Evolutionary conservation across 192 early-diverging fungal species (phyloP).

Genomic region (Cetraspora pellucida): DNA sequence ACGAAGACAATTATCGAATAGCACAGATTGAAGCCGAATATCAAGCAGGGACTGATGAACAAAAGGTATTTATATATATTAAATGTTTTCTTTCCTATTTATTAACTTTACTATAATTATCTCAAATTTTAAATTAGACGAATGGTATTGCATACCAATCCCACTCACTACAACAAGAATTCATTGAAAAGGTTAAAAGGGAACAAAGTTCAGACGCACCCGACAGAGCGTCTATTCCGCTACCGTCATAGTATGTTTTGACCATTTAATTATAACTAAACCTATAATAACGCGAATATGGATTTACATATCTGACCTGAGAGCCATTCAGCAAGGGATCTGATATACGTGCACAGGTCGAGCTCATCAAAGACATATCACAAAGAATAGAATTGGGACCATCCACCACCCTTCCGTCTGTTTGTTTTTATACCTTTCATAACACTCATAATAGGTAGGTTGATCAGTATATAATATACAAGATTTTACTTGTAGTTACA

Average conservation of each 20-base stretch:
- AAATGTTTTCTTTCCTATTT: background rate
- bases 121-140: background rate
- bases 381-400: slow-evolving; percentile 71
- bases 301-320: slow-evolving; percentile 44
- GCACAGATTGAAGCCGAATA: background rate
- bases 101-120: background rate
- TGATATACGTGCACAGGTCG: slow-evolving; percentile 81
- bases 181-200: background rate
- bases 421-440: slow-evolving; percentile 96
- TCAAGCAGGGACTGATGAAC: background rate
- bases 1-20: slow-evolving; percentile 51
- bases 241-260: slow-evolving; percentile 67
- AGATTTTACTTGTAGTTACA: background rate
- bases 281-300: slow-evolving; percentile 39
- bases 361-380: slow-evolving; percentile 72
- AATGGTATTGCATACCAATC: background rate
- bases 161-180: slow-evolving; percentile 18
- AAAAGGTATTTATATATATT: background rate
- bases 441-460: slow-evolving; percentile 77
- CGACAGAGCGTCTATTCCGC: slow-evolving; percentile 62
- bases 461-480: background rate
- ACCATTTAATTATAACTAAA: background rate
- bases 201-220: slow-evolving; percentile 50
- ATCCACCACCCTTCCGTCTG: slow-evolving; percentile 73
- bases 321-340: slow-evolving; percentile 63